Base-by-base conservation (phyloP, 2,329 filamentous ascomycete genomes). In the Juglanconis juglandina region DNA sequence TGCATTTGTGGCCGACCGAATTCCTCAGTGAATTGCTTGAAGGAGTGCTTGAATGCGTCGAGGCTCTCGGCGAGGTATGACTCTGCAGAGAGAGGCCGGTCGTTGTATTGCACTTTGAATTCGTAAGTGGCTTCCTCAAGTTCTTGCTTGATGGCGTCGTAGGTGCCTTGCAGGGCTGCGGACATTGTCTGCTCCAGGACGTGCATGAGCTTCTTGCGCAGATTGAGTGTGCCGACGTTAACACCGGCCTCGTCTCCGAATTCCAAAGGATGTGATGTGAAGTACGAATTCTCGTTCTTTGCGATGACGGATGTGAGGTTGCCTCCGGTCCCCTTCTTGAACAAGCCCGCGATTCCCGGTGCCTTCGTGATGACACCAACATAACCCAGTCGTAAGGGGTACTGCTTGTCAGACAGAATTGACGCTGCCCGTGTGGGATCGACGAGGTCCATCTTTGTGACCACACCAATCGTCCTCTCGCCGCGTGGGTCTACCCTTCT, bases 101-200 rank as follows among this genome's bases (percentile, higher is more conserved):
- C 95, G 70, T 99, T 99, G 77, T 99, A 99, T 73, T 99, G 96
- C 5, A 99, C 95, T 73, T 99, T 99, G 81, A 96, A 99, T 75
- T 99, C 94, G 71, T 99, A 99, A 0, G 91, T 94, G 3, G 95
- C 93, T 75, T 99, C 95, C 69, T 97, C 94, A 0, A 99, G 85
- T 73, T 99, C 95, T 72, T 96, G 92, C 63, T 89, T 89, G 66
- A 99, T 97, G 9, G 92, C 92, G 70, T 97, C 92, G 67, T 90
- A 91, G 3, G 95, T 99, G 58, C 87, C 87, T 67, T 95, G 90
- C 58, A 99, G 81, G 69, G 91, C 96, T 39, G 91, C 87, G 34
- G 94, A 94, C 96, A 99, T 99, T 4, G 92, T 97, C 70, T 96
- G 90, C 73, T 99, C 95, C 42, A 99, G 83, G 42, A 98, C 92